Conservation (phyloP, 1,284 basidiomycete genomes). For the Austroboletus niveus region DNA sequence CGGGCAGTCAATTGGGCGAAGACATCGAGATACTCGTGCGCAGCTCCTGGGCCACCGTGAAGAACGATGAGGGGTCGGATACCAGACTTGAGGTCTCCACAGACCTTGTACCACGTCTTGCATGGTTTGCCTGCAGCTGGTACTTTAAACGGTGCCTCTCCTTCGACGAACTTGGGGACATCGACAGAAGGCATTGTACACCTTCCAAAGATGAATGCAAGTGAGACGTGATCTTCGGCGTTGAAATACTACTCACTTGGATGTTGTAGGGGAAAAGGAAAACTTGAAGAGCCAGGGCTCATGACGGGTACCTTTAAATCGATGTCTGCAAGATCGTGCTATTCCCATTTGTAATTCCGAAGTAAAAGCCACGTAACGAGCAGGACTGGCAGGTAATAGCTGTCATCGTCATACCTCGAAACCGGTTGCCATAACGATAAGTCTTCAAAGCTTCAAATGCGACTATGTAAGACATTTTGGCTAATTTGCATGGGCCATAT, state of each 20-base stretch:
- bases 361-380: not conserved
- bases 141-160: conserved; percentile 26
- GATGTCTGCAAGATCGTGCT: not conserved
- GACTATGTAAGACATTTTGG: no score
- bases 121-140: conserved; percentile 31
- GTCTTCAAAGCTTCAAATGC: no score
- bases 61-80: conserved; percentile 40
- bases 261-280: not conserved
- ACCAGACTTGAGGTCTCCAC: conserved; percentile 36
- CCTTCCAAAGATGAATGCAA: not conserved
- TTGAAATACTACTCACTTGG: not conserved
- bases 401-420: no score
- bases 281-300: not conserved
- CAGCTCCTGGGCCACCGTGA: conserved; percentile 45
- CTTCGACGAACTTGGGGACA: conserved; percentile 23
- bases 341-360: not conserved
- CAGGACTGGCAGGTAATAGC: no score
- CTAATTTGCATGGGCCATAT: no score
- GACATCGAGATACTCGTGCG: conserved; percentile 39
- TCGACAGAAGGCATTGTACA: conserved; percentile 18
- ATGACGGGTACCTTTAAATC: not conserved
- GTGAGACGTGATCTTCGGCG: not conserved
- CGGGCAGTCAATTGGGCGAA: conserved; percentile 33
- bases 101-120: conserved; percentile 47
- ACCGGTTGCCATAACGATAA: no score